Percentiles rank a stretch among this genome's conserved stretches.
Evolutionary conservation across 345 rosid species (phyloP).

Genomic region (Fremontodendron californicum): DNA sequence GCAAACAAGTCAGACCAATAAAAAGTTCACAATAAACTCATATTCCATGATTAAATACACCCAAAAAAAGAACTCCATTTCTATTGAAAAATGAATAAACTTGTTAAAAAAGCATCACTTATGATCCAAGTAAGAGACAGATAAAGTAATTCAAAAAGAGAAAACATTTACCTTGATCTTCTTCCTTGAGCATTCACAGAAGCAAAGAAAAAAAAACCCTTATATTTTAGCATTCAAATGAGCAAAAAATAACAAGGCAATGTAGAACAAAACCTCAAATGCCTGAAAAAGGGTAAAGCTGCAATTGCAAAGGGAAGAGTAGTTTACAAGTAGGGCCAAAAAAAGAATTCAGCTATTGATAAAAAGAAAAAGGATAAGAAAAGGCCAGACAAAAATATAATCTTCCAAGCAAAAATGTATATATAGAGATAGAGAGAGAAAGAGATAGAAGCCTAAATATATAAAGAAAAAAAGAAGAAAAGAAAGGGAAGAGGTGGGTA

Average conservation of each 20-base stretch:
- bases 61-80: neutral
- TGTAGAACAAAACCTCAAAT: slow-evolving; percentile 33
- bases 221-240: slow-evolving; percentile 32
- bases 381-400: slow-evolving; percentile 38
- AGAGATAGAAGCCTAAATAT: slow-evolving; percentile 5
- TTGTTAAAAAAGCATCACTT: slow-evolving; percentile 54
- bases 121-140: slow-evolving; percentile 59
- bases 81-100: slow-evolving; percentile 23
- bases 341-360: slow-evolving; percentile 17
- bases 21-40: slow-evolving; percentile 10
- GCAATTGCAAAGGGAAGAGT: slow-evolving; percentile 30
- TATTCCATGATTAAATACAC: neutral
- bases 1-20: neutral
- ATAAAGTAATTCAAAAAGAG: slow-evolving; percentile 28
- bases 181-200: slow-evolving; percentile 50
- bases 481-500: slow-evolving; percentile 23
- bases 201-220: slow-evolving; percentile 40
- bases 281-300: slow-evolving; percentile 13
- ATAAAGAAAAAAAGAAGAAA: neutral
- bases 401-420: slow-evolving; percentile 32
- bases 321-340: slow-evolving; percentile 38
- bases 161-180: slow-evolving; percentile 47
- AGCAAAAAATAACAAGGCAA: slow-evolving; percentile 41
- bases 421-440: slow-evolving; percentile 9
- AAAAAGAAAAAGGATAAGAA: slow-evolving; percentile 24